Base-by-base conservation (phyloP, 768 basidiomycete genomes). In the Melanogaster broomeanus region DNA sequence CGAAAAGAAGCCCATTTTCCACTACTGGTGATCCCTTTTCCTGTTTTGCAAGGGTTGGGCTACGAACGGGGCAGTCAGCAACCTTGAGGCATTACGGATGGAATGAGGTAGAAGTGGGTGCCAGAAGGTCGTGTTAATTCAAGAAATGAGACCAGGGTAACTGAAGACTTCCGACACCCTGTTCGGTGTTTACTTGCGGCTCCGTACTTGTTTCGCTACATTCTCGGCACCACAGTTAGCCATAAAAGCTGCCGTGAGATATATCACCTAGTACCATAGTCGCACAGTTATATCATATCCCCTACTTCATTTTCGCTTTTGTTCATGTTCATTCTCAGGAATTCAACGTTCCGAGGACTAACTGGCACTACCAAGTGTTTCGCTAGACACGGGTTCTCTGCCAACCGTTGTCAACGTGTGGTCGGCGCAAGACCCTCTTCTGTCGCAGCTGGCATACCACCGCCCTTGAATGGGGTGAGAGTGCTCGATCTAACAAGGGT, bases 401-500 rank as follows among this genome's bases (percentile, higher is more conserved):
- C 28, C 45, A 44, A 27, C n/a, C 49, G 7, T 18, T 38, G 31
- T 30, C 56, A 25, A 27, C 49, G 34, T 21, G 51, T 21, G 21
- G 44, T 40, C 16, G 42, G 48, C 38, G 41, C 40, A 33, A 47
- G 61, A 28, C n/a, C 6, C 28, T 45, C 56, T 12, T 68, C 66
- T 35, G 47, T 51, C 49, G 35, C 47, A 27, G 37, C 49, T 47
- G 88, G 84, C 43, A 90, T 91, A 22, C 76, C 83, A 1, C 90
- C 90, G 0, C 94, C 94, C 3, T 71, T 98, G 53, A 76, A 79
- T 55, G 93, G 90, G 15, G 74, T 95, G 57, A 83, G 79, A 61
- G 80, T 97, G n/a, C 75, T 98, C 21, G 95, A 98, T 69, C 71
- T 97, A 49, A 93, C 93, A 13, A 81, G 95, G 25, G 88, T 97